phyloP scores from a whole-genome alignment of 148 eudicot genomes.

The Mesembryanthemum crystallinum region DNA sequence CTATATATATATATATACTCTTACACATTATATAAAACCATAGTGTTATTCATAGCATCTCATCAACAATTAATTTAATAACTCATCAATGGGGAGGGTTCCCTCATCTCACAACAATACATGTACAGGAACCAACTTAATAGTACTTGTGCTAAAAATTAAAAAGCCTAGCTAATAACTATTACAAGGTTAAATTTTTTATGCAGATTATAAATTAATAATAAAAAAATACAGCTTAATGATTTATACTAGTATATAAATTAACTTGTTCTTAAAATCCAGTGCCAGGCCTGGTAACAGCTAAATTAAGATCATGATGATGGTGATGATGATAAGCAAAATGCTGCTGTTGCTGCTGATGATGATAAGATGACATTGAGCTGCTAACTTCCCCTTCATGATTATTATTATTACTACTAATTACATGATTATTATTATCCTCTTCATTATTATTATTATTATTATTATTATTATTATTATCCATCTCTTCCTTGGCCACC shows the following conservation, averaged over 20 bases:
- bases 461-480: conserved; percentile 27
- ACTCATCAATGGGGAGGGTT: background rate
- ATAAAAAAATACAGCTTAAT: too few relatives aligned
- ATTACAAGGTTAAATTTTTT: too few relatives aligned
- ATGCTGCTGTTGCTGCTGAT: conserved; percentile 21
- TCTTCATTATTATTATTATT: conserved; percentile 6
- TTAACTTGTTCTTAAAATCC: too few relatives aligned
- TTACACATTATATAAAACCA: background rate
- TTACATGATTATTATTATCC: background rate
- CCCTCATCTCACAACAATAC: background rate
- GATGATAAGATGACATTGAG: conserved; percentile 50
- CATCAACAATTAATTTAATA: background rate
- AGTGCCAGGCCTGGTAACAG: conserved; percentile 41
- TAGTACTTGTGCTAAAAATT: background rate
- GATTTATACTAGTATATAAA: too few relatives aligned
- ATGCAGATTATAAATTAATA: too few relatives aligned
- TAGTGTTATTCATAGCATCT: background rate
- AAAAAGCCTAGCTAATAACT: conserved; percentile 16
- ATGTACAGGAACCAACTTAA: conserved; percentile 5
- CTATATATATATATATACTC: background rate
- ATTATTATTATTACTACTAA: background rate
- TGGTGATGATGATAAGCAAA: conserved; percentile 25
- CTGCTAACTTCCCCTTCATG: conserved; percentile 41
- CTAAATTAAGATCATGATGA: conserved; percentile 54
- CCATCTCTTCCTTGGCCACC: conserved; percentile 51